Evolutionary conservation across 768 basidiomycete species (phyloP).

Genomic region (Flagelloscypha sp.): DNA sequence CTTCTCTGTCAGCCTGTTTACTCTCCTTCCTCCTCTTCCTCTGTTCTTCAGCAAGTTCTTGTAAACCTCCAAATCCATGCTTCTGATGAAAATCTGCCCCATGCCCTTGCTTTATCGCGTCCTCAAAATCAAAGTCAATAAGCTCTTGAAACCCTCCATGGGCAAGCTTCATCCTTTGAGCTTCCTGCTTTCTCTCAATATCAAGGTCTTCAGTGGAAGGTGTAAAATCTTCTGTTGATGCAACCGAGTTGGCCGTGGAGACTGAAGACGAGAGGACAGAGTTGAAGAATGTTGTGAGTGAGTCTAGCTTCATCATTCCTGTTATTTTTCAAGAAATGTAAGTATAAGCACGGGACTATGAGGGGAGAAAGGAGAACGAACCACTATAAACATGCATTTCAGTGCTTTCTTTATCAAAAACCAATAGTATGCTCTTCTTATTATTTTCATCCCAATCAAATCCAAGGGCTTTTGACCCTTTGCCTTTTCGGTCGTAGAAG

Average conservation of each 20-base stretch:
- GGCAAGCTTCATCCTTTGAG: slow-evolving; percentile 41
- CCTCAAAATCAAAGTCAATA: slow-evolving; percentile 50
- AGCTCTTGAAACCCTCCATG: slow-evolving; percentile 43
- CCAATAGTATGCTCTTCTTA: slow-evolving; percentile 64
- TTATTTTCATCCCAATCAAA: slow-evolving; percentile 37
- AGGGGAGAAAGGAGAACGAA: neutral
- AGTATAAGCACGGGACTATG: slow-evolving; percentile 2
- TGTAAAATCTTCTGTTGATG: slow-evolving; percentile 32
- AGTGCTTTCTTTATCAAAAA: slow-evolving; percentile 52
- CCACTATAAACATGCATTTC: slow-evolving; percentile 53
- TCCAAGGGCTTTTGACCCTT: slow-evolving; percentile 31
- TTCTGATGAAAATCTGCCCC: slow-evolving; percentile 36
- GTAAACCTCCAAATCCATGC: slow-evolving; percentile 33
- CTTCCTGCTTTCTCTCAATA: slow-evolving; percentile 43
- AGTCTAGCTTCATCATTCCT: slow-evolving; percentile 49
- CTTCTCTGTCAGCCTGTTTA: too few species aligned
- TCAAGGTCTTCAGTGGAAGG: slow-evolving; percentile 35
- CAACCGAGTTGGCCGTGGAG: too few species aligned
- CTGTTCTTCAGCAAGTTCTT: slow-evolving; percentile 24
- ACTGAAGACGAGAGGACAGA: too few species aligned
- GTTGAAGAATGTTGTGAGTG: slow-evolving; percentile 41
- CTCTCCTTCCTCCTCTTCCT: too few species aligned
- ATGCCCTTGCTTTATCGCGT: slow-evolving; percentile 32
- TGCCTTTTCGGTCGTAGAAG: slow-evolving; percentile 37
- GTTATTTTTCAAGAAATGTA: too few species aligned